Percentiles rank a stretch among this genome's conserved stretches.
Conservation (phyloP, 129 eudicot genomes). For the Flaveria ramosissima region DNA sequence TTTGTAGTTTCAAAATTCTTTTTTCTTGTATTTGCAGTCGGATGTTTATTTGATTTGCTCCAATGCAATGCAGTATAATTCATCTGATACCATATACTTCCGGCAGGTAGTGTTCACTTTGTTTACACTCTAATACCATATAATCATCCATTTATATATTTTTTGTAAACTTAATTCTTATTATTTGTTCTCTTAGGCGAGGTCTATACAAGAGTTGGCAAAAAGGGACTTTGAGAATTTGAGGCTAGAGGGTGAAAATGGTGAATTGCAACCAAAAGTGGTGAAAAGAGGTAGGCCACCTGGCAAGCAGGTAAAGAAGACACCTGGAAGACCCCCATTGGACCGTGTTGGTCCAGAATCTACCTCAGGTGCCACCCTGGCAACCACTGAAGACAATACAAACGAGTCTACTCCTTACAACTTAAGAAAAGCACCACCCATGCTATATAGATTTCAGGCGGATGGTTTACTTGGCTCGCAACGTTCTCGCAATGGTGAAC, state of each 20-base stretch:
- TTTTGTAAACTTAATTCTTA: not conserved
- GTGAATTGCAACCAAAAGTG: conserved; percentile 79
- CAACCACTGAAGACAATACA: conserved; percentile 56
- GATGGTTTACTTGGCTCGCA: conserved; percentile 51
- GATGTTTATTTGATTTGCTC: conserved; percentile 79
- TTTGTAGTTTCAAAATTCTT: not conserved
- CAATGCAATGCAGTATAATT: conserved; percentile 91
- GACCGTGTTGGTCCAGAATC: conserved; percentile 68
- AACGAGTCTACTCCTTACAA: conserved; percentile 65
- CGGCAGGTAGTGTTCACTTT: conserved; percentile 60
- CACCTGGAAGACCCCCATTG: conserved; percentile 58
- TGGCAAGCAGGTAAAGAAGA: conserved; percentile 60
- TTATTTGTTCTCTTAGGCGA: conserved; percentile 52
- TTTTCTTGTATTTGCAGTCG: conserved; percentile 58
- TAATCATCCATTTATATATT: not conserved
- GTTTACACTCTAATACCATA: not conserved
- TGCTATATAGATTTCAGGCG: conserved; percentile 46
- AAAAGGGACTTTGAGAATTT: conserved; percentile 79
- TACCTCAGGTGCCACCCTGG: conserved; percentile 74
- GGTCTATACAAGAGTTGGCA: conserved; percentile 83
- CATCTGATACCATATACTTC: conserved; percentile 69
- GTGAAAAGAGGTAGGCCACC: conserved; percentile 91
- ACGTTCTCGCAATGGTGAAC: conserved; percentile 68
- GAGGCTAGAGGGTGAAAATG: conserved; percentile 78
- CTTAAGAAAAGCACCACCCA: conserved; percentile 60